Percentiles rank a stretch among this genome's conserved stretches.
Evolutionary conservation across 2,329 filamentous ascomycete genomes (phyloP).

Genomic region (Aspergillus neoniger): DNA sequence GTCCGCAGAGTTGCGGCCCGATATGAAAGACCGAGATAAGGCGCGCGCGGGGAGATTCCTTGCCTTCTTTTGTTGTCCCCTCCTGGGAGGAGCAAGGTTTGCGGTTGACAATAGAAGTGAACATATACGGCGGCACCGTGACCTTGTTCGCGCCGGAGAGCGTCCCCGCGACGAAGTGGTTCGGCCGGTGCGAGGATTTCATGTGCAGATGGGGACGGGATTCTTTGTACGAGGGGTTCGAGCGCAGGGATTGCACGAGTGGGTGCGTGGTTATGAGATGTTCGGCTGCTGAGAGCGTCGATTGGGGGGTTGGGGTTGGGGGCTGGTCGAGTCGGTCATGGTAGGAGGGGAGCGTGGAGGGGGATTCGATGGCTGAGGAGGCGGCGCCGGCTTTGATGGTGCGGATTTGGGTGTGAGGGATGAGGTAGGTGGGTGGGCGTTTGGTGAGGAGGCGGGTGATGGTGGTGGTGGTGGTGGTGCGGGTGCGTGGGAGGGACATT

Average conservation of each 20-base stretch:
- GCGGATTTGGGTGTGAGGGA: not conserved
- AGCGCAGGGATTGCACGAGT: slow-evolving; percentile 66
- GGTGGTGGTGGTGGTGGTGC: slow-evolving; percentile 1
- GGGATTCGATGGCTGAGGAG: slow-evolving; percentile 3
- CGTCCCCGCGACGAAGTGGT: slow-evolving; percentile 78
- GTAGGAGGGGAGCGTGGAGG: slow-evolving; percentile 1
- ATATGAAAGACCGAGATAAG: slow-evolving; percentile 35
- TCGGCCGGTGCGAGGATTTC: slow-evolving; percentile 63
- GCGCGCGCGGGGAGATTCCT: not conserved
- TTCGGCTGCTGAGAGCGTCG: slow-evolving; percentile 47
- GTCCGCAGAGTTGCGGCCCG: slow-evolving; percentile 36
- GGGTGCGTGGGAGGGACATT: slow-evolving; percentile 12
- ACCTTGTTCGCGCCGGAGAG: slow-evolving; percentile 73
- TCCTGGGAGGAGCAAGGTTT: not conserved
- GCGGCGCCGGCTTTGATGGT: slow-evolving; percentile 6
- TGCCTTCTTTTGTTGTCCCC: not conserved
- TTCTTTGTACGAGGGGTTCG: slow-evolving; percentile 66
- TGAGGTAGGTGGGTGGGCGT: slow-evolving; percentile 5
- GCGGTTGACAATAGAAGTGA: slow-evolving; percentile 19
- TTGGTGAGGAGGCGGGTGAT: slow-evolving; percentile 11
- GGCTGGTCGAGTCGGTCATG: not conserved
- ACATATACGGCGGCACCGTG: slow-evolving; percentile 69
- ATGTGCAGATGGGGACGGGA: slow-evolving; percentile 84
- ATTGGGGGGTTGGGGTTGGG: slow-evolving; percentile 13
- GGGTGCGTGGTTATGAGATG: slow-evolving; percentile 56